phyloP scores from a whole-genome alignment of 1,284 basidiomycete species.

The Trametes pubescens region DNA sequence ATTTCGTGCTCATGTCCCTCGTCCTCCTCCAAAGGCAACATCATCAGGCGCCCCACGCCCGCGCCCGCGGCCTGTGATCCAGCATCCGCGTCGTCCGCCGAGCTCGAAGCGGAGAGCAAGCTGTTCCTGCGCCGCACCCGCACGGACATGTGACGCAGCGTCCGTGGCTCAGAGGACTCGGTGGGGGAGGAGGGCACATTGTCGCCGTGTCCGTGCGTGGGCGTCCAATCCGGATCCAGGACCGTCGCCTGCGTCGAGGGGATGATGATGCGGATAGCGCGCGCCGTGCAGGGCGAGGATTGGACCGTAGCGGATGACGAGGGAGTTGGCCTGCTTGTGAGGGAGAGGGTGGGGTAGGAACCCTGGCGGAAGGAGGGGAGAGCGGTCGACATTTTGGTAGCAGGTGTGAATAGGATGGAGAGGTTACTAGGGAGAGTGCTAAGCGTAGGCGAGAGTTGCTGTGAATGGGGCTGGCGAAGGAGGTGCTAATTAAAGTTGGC shows the following conservation, averaged over 20 bases:
- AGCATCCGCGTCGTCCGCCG: background rate
- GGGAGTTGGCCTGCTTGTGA: too few species aligned
- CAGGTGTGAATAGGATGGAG: background rate
- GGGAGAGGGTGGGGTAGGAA: background rate
- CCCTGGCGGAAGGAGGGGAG: background rate
- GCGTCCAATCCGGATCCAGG: too few species aligned
- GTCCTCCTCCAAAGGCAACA: background rate
- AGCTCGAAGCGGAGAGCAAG: background rate
- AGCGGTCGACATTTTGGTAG: background rate
- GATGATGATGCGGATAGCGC: background rate
- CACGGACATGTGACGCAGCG: background rate
- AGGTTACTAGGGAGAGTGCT: too few species aligned
- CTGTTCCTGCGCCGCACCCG: constrained; percentile 5
- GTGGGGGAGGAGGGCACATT: too few species aligned
- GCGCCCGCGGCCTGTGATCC: background rate
- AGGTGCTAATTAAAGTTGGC: too few species aligned
- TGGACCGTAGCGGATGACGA: background rate
- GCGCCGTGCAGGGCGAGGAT: background rate
- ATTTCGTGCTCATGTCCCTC: too few species aligned
- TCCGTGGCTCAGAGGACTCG: background rate
- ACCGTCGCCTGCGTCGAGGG: background rate
- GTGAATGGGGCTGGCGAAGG: too few species aligned
- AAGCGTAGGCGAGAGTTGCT: too few species aligned
- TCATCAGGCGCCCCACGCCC: background rate
- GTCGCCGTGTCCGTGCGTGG: too few species aligned